Conservation (phyloP, 345 rosid species). For the Bruguiera parviflora region DNA sequence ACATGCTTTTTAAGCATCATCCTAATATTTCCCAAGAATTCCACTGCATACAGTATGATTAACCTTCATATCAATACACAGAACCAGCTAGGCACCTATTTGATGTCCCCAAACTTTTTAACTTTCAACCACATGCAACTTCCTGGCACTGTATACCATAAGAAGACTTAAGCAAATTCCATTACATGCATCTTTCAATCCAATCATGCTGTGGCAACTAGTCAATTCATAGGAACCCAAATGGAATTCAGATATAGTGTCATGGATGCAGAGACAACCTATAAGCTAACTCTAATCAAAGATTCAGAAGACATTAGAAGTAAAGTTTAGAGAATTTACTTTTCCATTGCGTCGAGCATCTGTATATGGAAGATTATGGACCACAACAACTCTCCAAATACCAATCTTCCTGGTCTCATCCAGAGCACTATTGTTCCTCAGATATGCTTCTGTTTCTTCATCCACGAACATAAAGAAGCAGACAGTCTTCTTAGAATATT, state of each 20-base stretch:
- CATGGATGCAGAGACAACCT: not conserved
- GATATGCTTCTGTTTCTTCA: conserved; percentile 83
- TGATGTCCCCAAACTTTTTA: not conserved
- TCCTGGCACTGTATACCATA: not conserved
- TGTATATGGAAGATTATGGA: conserved; percentile 75
- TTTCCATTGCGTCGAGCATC: conserved; percentile 97
- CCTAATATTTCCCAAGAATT: not conserved
- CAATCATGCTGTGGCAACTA: not conserved
- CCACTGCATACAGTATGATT: not conserved
- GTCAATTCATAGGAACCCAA: conserved; percentile 3
- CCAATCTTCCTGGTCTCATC: conserved; percentile 59
- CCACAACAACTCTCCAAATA: conserved; percentile 87
- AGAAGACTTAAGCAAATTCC: not conserved
- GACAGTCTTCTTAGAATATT: conserved; percentile 63
- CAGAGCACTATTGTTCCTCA: conserved; percentile 58
- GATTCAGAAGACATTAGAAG: not conserved
- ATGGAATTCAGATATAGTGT: not conserved
- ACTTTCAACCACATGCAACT: not conserved
- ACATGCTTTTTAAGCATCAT: not conserved
- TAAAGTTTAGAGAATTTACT: conserved; percentile 35
- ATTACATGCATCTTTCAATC: conserved; percentile 3
- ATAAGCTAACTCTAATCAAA: not conserved
- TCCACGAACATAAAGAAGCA: conserved; percentile 97
- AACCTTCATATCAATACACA: not conserved
- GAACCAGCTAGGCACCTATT: not conserved